Percentiles rank a stretch among this genome's conserved stretches.
Conservation (phyloP, 768 basidiomycete species). For the Naganishia antarctica region DNA sequence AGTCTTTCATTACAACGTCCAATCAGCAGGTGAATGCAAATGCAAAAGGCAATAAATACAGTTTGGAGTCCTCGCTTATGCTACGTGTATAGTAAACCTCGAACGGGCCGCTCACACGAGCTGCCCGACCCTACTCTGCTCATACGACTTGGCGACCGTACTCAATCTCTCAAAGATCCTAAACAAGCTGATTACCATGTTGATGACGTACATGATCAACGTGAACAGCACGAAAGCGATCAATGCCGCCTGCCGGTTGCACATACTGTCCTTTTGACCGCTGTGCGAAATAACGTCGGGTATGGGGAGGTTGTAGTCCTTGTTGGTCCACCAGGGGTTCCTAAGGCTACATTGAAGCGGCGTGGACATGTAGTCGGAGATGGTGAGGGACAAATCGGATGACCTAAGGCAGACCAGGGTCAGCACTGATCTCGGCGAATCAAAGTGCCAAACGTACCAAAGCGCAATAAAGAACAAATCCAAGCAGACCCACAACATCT, state of each 20-base stretch:
- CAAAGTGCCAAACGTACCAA: conserved; percentile 36
- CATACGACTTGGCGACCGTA: conserved; percentile 25
- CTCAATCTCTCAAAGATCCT: conserved; percentile 42
- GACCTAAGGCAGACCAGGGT: conserved; percentile 14
- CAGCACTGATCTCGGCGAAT: too few species aligned
- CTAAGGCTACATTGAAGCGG: conserved; percentile 41
- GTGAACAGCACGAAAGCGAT: conserved; percentile 38
- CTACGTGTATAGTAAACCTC: too few species aligned
- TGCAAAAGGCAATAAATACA: too few species aligned
- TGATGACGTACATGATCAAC: conserved; percentile 38
- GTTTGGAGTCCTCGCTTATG: background rate
- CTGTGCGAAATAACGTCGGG: conserved; percentile 33
- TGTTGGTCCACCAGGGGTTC: conserved; percentile 41
- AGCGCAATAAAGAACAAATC: conserved; percentile 47
- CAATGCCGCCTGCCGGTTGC: conserved; percentile 39
- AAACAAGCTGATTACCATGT: conserved; percentile 47
- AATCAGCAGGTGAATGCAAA: too few species aligned
- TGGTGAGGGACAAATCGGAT: conserved; percentile 37
- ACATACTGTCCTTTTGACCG: conserved; percentile 32
- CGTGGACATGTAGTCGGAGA: conserved; percentile 46
- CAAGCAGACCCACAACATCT: conserved; percentile 49
- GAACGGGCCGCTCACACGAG: conserved; percentile 4
- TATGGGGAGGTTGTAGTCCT: conserved; percentile 32
- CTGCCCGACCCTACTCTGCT: conserved; percentile 21
- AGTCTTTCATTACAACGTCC: too few species aligned